Base-by-base conservation (phyloP, 2,329 filamentous ascomycete species). In the Exophiala spinifera region DNA sequence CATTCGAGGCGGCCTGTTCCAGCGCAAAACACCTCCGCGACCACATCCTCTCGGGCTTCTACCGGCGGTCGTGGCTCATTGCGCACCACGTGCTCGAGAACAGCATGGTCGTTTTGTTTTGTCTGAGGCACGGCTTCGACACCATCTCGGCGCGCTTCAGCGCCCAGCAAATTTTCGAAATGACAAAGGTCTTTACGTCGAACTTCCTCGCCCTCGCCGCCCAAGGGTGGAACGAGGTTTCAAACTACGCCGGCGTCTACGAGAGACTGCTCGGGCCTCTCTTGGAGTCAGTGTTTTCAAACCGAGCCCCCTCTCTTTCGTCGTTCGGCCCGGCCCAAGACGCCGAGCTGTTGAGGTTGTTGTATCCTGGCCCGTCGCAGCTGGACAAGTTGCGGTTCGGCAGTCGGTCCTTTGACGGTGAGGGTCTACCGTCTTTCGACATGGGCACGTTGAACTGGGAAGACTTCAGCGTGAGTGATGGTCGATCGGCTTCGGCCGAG, bases 401-500 rank as follows among this genome's bases (percentile, higher is more conserved):
- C 15, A 61, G 55, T 33, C 51, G 57, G 8, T 51, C 46, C 15
- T 47, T 60, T 61, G 74, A 72, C 7, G 68, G 71, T 23, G 72
- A 74, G 49, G 70, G 69, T 8, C 57, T 73, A 11, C 57, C 64
- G 3, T 66, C 63, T 1, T 57, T 68, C 39, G 67, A 76, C 46
- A 48, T 63, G 19, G 57, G 58, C 2, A 54, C 56, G 4, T 45
- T 65, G 36, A 65, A 64, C 39, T 64, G 61, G 60, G 61, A 64
- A 15, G 63, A 65, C 21, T 63, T 63, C 25, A 60, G 60, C 28
- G 57, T 64, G 8, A 63, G 63, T 39, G 63, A 65, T 40, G 56
- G 55, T 13, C 48, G 52, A 17, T 55, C 51, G n/a, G 51, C 50
- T 10, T 47, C 51, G 33, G 56, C 53, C 8, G 59, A 57, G 23